Percentiles rank a stretch among this genome's conserved stretches.
These are phyloP conservation scores for Takashimella koratensis DNA, from an alignment of 1,284 basidiomycete genomes.

Conservation along the genomic window DNA sequence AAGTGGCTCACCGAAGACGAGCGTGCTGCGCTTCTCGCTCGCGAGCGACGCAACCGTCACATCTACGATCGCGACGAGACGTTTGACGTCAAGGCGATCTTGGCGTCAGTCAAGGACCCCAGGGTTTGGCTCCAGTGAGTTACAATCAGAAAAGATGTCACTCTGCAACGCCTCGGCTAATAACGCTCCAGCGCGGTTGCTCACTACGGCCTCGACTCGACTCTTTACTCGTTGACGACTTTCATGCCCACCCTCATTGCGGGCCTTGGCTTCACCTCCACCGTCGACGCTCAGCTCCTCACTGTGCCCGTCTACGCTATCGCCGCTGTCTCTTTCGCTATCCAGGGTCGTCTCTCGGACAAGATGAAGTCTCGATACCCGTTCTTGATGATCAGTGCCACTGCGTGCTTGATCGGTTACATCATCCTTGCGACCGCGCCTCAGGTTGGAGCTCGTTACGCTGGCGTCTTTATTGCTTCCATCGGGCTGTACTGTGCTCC, in stretches of 20 bases:
- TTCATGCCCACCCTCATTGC: constrained; percentile 25
- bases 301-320: constrained; percentile 28
- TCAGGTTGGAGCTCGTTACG: constrained; percentile 15
- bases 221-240: too few relatives aligned
- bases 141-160: too few relatives aligned
- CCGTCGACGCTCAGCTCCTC: constrained; percentile 22
- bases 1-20: constrained; percentile 17
- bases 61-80: constrained; percentile 12
- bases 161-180: too few relatives aligned
- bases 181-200: too few relatives aligned
- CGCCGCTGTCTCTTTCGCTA: constrained; percentile 14
- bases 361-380: constrained; percentile 7
- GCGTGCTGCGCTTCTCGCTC: constrained; percentile 7
- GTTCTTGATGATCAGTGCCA: too few relatives aligned
- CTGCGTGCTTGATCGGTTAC: constrained; percentile 20
- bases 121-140: constrained; percentile 3
- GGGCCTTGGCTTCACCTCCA: constrained; percentile 16
- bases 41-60: constrained; percentile 5
- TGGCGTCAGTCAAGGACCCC: constrained; percentile 6
- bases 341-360: constrained; percentile 13
- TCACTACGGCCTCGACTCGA: too few relatives aligned
- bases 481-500: constrained; percentile 14
- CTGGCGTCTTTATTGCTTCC: constrained; percentile 11
- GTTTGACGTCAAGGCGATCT: constrained; percentile 19
- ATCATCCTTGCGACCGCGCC: constrained; percentile 10